Base-by-base conservation (phyloP, 257 asterid genomes). In the Orobanche coerulescens region DNA sequence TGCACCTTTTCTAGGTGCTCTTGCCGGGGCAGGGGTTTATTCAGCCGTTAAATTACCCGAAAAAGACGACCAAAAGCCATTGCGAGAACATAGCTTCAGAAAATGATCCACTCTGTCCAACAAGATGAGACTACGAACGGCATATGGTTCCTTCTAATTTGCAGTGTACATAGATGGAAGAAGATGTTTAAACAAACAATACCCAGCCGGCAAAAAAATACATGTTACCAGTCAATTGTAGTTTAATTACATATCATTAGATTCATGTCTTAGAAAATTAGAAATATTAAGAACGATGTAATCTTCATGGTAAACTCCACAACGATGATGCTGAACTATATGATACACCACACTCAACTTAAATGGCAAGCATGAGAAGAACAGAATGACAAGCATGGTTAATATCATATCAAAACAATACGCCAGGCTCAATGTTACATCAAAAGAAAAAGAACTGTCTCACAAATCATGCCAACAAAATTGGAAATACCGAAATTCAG, bases 1-100 rank as follows among this genome's bases (percentile, higher is more conserved):
- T 20, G 95, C 97, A 20, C 97, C 97, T 0, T 20, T 83, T 12
- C 71, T 87, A 0, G 97, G 97, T 1, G 87, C 95, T 43, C 77
- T 90, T 10, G 79, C 84, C 1, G 95, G 97, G 15, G 93, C 95
- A 0, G 95, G 87, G 2, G 73, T 73, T 68, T 90, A 90, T 49
- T 69, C 97, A 36, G 82, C 80, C 0, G 95, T 90, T 1, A 90
- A 84, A 68, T 76, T 87, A 46, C 90, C 95, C 0, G 78, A 79
- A 9, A 66, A 76, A 36, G 85, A 68, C 15, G 62, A 19, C 36
- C 58, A 58, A 19, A 75, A 62, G 67, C 76, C 90, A 24, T 43
- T 74, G 5, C 48, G 75, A 4, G 82, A 77, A 48, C 84, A 74
- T 23, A 85, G 93, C 78, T 80, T 80, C 83, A 75, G 82, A 67